phyloP scores from a whole-genome alignment of 202 grass and related monocot species.

The Digitaria exilis region DNA sequence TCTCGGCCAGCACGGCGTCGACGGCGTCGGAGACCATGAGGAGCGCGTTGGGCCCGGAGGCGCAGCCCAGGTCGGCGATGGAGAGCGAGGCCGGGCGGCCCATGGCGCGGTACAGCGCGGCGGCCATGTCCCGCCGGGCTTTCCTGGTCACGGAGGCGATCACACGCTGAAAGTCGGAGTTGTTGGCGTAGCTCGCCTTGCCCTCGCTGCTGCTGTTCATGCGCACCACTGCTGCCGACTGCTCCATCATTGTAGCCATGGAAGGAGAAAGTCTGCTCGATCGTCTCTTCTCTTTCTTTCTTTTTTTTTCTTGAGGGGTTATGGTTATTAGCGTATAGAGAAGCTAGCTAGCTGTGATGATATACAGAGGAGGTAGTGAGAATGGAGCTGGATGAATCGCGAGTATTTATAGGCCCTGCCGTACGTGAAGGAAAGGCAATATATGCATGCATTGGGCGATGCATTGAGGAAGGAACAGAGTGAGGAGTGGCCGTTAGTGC shows the following conservation, averaged over 20 bases:
- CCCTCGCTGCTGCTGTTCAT: conserved; percentile 13
- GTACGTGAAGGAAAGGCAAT: no score
- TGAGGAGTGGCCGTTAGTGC: no score
- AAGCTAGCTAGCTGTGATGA: no score
- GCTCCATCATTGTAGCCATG: not conserved
- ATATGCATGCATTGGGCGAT: no score
- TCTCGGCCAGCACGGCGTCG: conserved; percentile 30
- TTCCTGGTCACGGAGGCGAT: conserved; percentile 21
- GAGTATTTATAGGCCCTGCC: no score
- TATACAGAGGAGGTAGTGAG: no score
- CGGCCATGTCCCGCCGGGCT: conserved; percentile 1
- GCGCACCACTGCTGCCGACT: not conserved
- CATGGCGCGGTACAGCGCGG: conserved; percentile 3
- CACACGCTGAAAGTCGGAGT: conserved; percentile 18
- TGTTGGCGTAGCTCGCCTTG: conserved; percentile 20
- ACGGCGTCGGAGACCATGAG: conserved; percentile 39
- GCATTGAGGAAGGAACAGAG: no score
- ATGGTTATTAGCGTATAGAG: no score
- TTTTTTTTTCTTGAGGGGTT: no score
- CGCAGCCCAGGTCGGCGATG: conserved; percentile 65
- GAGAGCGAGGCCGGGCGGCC: conserved; percentile 24
- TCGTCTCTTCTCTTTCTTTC: no score
- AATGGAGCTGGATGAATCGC: no score
- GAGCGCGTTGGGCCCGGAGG: conserved; percentile 59
- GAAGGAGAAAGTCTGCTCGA: no score